These are phyloP conservation scores for Teunomyces stri DNA, from an alignment of 805 yeast species.

Conservation along the genomic window DNA sequence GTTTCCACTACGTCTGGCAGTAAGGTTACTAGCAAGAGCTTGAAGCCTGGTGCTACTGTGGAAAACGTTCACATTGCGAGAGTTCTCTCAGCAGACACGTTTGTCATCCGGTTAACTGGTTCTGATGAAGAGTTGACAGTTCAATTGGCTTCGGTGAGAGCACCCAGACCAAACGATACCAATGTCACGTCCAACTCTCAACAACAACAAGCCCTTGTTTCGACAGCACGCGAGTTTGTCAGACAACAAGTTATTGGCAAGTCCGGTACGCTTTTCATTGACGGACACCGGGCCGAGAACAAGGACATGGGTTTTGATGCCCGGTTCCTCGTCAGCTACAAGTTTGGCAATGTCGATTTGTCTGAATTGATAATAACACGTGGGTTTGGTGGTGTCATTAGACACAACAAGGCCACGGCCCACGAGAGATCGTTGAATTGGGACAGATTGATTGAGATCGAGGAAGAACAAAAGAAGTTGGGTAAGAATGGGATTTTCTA, in stretches of 20 bases:
- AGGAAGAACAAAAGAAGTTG: slow-evolving; percentile 52
- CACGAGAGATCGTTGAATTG: slow-evolving; percentile 69
- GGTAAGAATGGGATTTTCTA: slow-evolving; percentile 61
- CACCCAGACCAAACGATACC: slow-evolving; percentile 65
- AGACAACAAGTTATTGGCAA: slow-evolving; percentile 71
- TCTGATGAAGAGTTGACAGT: slow-evolving; percentile 58
- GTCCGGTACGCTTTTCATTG: slow-evolving; percentile 54
- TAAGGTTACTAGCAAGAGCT: slow-evolving; percentile 13
- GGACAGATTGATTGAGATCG: slow-evolving; percentile 74
- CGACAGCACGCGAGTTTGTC: slow-evolving; percentile 70
- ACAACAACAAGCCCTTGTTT: slow-evolving; percentile 51
- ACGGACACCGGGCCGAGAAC: slow-evolving; percentile 60
- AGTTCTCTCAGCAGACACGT: slow-evolving; percentile 67
- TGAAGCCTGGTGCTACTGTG: slow-evolving; percentile 48
- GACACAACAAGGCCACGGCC: slow-evolving; percentile 69
- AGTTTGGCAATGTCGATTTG: slow-evolving; percentile 54
- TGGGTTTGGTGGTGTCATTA: slow-evolving; percentile 77
- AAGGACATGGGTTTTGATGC: slow-evolving; percentile 57
- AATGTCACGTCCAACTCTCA: slow-evolving; percentile 35
- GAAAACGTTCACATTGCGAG: slow-evolving; percentile 54
- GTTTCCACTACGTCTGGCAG: slow-evolving; percentile 12
- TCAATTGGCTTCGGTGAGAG: slow-evolving; percentile 73
- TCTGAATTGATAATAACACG: slow-evolving; percentile 56
- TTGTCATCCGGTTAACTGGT: slow-evolving; percentile 48
- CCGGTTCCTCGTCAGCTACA: slow-evolving; percentile 62